Evolutionary conservation across 306 rosid genomes (phyloP), one percentile per base, ranked within the genome.

Genomic region (Vachellia collinsii): DNA sequence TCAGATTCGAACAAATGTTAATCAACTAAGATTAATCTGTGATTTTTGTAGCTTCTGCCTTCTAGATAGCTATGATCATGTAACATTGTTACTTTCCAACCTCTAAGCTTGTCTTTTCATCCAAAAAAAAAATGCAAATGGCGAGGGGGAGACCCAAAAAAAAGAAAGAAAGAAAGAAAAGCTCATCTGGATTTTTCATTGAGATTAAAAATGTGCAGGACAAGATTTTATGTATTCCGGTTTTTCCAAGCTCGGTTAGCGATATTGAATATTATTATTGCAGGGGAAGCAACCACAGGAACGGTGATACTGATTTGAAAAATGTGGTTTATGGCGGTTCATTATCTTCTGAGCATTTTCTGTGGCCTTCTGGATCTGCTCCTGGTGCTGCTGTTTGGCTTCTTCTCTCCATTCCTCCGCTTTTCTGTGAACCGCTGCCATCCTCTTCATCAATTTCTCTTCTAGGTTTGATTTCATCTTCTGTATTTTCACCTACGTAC

Each of bases 201-300:
- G 17, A 13, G 68, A 62, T 29, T 25, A 41, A 10, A 25, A 77
- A 39, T 61, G 42, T 66, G 64, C 25, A 58, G 8, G 69, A 25
- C 19, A 71, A 19, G 58, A 11, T 53, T 5, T 38, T 22, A 44
- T 77, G 65, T 9, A 50, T 66, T 25, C 39, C 17, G 54, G 5
- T 78, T 20, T 71, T 6, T 76, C 25, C 25, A 53, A 53, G 61
- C 47, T 64, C 16, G 5, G 14, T 56, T 73, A 75, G 70, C 59
- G 69, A 72, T 84, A 69, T 68, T 84, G 82, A 59, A 72, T 89
- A 64, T 79, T 87, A 81, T 85, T 88, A 82, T 87, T 88, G 84
- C 94, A 87, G 64, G 98, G 97, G 84, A 96, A 91, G 85, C 97
- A 96, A 38, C 99, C 97, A 75, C 97, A 92, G 36, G 98, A 85